Evolutionary conservation across 176 grass and related monocot genomes (phyloP).

Genomic region (Elaeis guineensis): DNA sequence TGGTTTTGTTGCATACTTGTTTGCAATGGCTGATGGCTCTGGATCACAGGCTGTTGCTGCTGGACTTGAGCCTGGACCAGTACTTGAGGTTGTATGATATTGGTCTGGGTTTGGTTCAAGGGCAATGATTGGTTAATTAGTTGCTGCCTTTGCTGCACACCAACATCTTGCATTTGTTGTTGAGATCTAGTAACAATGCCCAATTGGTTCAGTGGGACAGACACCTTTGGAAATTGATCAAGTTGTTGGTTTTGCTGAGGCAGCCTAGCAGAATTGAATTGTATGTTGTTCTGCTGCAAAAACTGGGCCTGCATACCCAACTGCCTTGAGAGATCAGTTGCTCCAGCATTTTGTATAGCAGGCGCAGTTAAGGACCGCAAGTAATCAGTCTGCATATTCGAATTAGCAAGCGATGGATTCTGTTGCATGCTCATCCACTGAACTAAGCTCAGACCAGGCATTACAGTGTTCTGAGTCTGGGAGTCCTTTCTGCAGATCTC

Average conservation of each 20-base stretch:
- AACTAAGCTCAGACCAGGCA: constrained; percentile 81
- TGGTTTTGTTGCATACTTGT: constrained; percentile 4
- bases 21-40: constrained; percentile 25
- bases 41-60: constrained; percentile 35
- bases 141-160: constrained; percentile 43
- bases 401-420: constrained; percentile 45
- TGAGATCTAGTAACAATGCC: constrained; percentile 38
- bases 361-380: constrained; percentile 62
- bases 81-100: constrained; percentile 57
- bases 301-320: constrained; percentile 68
- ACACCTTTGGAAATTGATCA: constrained; percentile 44
- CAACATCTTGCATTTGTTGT: constrained; percentile 36
- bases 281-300: constrained; percentile 64
- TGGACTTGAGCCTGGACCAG: constrained; percentile 66
- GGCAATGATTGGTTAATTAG: constrained; percentile 42
- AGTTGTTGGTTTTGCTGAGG: constrained; percentile 62
- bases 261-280: constrained; percentile 52
- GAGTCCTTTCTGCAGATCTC: constrained; percentile 86
- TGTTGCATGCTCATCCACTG: constrained; percentile 99
- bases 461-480: constrained; percentile 65
- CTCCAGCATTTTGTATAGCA: constrained; percentile 60
- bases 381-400: constrained; percentile 56
- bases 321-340: constrained; percentile 69
- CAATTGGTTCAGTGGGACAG: constrained; percentile 44
- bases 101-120: constrained; percentile 59